These are phyloP conservation scores for Kingdonia uniflora DNA, from an alignment of 164 flowering plant genomes.

Conservation along the genomic window DNA sequence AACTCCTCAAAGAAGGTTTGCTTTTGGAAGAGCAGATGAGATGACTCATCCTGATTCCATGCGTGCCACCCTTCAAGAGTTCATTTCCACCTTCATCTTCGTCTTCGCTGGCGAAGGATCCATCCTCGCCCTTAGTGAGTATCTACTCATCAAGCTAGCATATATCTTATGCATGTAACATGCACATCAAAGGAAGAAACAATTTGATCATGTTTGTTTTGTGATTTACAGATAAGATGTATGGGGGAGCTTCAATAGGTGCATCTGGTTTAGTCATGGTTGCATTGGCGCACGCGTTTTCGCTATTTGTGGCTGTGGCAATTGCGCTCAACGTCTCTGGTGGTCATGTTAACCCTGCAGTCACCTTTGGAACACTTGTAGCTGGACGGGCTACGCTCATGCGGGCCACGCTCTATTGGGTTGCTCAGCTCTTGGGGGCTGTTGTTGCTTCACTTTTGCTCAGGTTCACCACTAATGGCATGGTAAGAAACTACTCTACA, in stretches of 20 bases:
- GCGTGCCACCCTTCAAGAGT: slow-evolving; percentile 38
- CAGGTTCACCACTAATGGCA: slow-evolving; percentile 43
- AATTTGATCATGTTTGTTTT: too few relatives aligned
- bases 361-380: slow-evolving; percentile 62
- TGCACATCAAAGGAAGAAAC: too few relatives aligned
- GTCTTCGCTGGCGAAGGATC: slow-evolving; percentile 63
- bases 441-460: slow-evolving; percentile 47
- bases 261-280: slow-evolving; percentile 1
- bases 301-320: slow-evolving; percentile 51
- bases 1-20: slow-evolving; percentile 4
- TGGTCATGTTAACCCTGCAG: slow-evolving; percentile 71
- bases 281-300: slow-evolving; percentile 49
- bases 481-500: slow-evolving; percentile 25
- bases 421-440: slow-evolving; percentile 67
- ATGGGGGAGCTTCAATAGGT: not conserved
- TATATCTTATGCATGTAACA: too few relatives aligned
- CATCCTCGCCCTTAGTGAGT: slow-evolving; percentile 45
- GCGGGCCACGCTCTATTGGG: slow-evolving; percentile 56
- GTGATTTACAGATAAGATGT: not conserved
- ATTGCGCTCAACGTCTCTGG: slow-evolving; percentile 53
- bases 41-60: slow-evolving; percentile 40
- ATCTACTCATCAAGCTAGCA: not conserved
- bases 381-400: slow-evolving; percentile 62
- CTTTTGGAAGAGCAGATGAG: slow-evolving; percentile 37
- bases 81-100: slow-evolving; percentile 46